Evolutionary conservation across 1,284 basidiomycete species (phyloP), one percentile per base, ranked within the genome.

Genomic region (Malassezia furfur): DNA sequence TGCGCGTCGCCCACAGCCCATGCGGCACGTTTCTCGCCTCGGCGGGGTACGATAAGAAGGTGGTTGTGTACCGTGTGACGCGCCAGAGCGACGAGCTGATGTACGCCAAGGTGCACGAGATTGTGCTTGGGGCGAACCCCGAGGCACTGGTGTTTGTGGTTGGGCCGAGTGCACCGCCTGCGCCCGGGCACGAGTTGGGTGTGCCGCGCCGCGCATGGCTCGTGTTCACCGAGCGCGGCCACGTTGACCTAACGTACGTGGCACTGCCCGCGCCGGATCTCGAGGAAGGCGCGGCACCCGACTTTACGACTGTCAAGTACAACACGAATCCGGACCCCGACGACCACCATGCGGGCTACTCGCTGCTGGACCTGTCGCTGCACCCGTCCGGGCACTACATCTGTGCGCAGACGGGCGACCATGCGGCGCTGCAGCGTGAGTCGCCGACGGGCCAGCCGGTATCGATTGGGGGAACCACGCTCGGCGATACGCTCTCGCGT

Each of bases 331-430:
- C 63, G 2, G 59, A 64, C 25, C 48, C 57, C 0, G 41, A 54
- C 15, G 71, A 73, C 35, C 21, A 49, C 17, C 67, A 73, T 37
- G 66, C 67, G 1, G 63, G 62, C 40, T 73, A 72, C 54, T 66
- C 64, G 6, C 57, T 73, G 19, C 62, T 73, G 34, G 56, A 63
- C 34, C 57, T 72, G 19, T 54, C 66, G 7, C 51, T 68, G 21
- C 69, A 72, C 38, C 68, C 69, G 0, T 63, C 63, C 0, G 52
- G 50, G 12, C 51, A 54, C 11, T 69, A 62, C 47, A 48, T 73
- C 21, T 65, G 43, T 45, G 43, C 43, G 5, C 43, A 45, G 11
- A 45, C 43, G 64, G 68, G 70, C 37, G 67, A 72, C 37, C 63
- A 70, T 32, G 56, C 22, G 5, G 43, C 43, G 1, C 9, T 19